Conservation (phyloP, 2,329 filamentous ascomycete species). For the Calonectria honghensis region DNA sequence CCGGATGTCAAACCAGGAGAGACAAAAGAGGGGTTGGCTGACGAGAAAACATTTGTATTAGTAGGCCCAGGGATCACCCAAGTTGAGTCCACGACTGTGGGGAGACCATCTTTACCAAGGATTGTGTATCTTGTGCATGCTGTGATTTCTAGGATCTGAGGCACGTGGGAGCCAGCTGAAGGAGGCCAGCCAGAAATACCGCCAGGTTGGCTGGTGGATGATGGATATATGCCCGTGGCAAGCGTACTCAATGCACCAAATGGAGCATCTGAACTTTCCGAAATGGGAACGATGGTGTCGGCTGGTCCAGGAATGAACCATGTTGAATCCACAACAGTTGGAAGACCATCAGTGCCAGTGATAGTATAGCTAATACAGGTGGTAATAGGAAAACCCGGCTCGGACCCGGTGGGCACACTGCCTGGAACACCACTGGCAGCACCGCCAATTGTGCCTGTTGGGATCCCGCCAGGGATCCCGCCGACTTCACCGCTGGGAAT, state of each 20-base stretch:
- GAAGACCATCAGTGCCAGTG: slow-evolving; percentile 52
- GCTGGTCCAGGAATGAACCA: slow-evolving; percentile 54
- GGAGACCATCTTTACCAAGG: slow-evolving; percentile 50
- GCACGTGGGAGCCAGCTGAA: slow-evolving; percentile 34
- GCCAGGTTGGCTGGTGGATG: slow-evolving; percentile 37
- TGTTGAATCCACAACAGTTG: slow-evolving; percentile 59
- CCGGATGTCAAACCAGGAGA: slow-evolving; percentile 47
- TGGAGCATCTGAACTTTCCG: slow-evolving; percentile 33
- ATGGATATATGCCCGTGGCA: slow-evolving; percentile 43
- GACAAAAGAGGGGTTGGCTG: slow-evolving; percentile 49
- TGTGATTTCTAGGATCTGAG: slow-evolving; percentile 41
- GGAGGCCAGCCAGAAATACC: slow-evolving; percentile 22
- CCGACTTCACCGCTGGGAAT: slow-evolving; percentile 6
- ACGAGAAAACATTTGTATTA: slow-evolving; percentile 45
- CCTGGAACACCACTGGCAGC: neutral
- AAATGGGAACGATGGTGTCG: slow-evolving; percentile 46
- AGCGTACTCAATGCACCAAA: slow-evolving; percentile 45
- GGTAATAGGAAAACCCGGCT: slow-evolving; percentile 41
- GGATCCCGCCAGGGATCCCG: slow-evolving; percentile 1
- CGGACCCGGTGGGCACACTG: neutral
- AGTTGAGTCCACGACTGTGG: slow-evolving; percentile 58
- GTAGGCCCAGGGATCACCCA: slow-evolving; percentile 54
- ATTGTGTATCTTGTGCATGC: slow-evolving; percentile 54
- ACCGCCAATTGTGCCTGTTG: slow-evolving; percentile 13
- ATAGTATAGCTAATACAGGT: slow-evolving; percentile 57